phyloP scores from a whole-genome alignment of 495 filamentous ascomycete genomes.

The Tuber indicum region DNA sequence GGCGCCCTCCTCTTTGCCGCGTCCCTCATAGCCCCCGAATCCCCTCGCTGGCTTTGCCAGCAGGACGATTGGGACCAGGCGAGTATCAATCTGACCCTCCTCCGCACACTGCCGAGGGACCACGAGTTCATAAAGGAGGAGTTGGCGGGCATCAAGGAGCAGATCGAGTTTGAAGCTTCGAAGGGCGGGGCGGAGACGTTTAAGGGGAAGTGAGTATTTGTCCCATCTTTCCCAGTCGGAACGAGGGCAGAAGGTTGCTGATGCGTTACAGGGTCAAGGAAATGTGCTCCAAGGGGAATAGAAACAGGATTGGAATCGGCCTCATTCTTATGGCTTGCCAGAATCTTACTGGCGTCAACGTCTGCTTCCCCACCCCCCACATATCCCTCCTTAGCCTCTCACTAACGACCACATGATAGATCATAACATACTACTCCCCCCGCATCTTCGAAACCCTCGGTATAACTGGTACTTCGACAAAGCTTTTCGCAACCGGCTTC shows the following conservation, averaged over 20 bases:
- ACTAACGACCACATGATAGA: conserved; percentile 8
- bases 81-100: conserved; percentile 44
- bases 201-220: conserved; percentile 17
- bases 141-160: conserved; percentile 40
- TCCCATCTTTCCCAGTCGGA: background rate
- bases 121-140: conserved; percentile 42
- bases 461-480: conserved; percentile 46
- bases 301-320: conserved; percentile 41
- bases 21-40: conserved; percentile 51
- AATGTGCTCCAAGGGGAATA: conserved; percentile 27
- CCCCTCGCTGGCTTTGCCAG: conserved; percentile 57
- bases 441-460: conserved; percentile 50
- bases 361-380: background rate
- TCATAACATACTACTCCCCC: conserved; percentile 52
- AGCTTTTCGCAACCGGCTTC: conserved; percentile 49
- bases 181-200: conserved; percentile 17
- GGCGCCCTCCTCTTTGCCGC: conserved; percentile 49
- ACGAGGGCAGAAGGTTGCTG: background rate
- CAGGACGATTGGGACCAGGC: conserved; percentile 51
- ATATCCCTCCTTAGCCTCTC: background rate
- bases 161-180: conserved; percentile 28
- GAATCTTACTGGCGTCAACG: conserved; percentile 42
- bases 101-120: conserved; percentile 42
- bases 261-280: conserved; percentile 22
- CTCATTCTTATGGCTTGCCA: conserved; percentile 40